Conservation (phyloP, 2,329 filamentous ascomycete genomes). For the Cladosporium sp. region DNA sequence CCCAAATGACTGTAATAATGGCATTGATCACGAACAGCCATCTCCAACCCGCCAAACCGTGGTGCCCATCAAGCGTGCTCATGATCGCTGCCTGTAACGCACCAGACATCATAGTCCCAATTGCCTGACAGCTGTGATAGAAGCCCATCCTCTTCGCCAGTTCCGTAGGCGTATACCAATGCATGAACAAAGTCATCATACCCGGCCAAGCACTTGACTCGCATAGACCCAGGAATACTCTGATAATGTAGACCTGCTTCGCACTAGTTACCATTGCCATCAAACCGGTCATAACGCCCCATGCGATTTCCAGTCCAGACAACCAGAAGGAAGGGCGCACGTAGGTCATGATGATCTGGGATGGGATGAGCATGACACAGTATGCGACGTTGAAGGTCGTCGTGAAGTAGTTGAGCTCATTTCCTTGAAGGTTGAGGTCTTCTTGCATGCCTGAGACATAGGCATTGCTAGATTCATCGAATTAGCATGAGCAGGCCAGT, state of each 20-base stretch:
- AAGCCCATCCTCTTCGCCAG: slow-evolving; percentile 51
- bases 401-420: slow-evolving; percentile 46
- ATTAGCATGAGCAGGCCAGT: slow-evolving; percentile 16
- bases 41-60: slow-evolving; percentile 34
- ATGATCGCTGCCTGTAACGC: slow-evolving; percentile 19
- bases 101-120: slow-evolving; percentile 25
- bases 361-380: slow-evolving; percentile 41
- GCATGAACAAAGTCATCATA: slow-evolving; percentile 16
- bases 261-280: slow-evolving; percentile 23
- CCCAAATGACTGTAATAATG: slow-evolving; percentile 25
- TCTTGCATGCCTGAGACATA: slow-evolving; percentile 50
- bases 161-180: slow-evolving; percentile 25
- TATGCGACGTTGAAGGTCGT: slow-evolving; percentile 24
- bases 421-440: slow-evolving; percentile 50
- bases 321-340: slow-evolving; percentile 13
- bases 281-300: slow-evolving; percentile 16
- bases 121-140: slow-evolving; percentile 48
- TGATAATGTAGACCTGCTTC: slow-evolving; percentile 26
- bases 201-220: slow-evolving; percentile 40
- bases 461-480: slow-evolving; percentile 21
- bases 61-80: slow-evolving; percentile 35
- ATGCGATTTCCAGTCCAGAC: slow-evolving; percentile 10
- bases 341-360: slow-evolving; percentile 13
- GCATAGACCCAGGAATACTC: slow-evolving; percentile 25
- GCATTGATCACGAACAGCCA: slow-evolving; percentile 46